Evolutionary conservation across 345 rosid species (phyloP), one percentile per base, ranked within the genome.

Genomic region (Hibiscus tridactylites): DNA sequence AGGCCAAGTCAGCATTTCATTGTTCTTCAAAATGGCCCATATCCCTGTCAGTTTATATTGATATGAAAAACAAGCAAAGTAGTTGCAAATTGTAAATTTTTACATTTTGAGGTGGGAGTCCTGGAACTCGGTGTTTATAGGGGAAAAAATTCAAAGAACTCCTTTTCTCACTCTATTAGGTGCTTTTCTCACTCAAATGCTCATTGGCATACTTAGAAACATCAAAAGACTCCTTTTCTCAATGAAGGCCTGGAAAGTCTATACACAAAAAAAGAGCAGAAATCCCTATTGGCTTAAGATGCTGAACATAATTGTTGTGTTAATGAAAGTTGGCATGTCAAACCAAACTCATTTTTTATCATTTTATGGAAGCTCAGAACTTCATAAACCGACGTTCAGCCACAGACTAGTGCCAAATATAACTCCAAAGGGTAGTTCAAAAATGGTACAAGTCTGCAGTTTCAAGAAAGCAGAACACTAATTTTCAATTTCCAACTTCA

Each of bases 1-100:
- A 11, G 96, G 93, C 98, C 98, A 94, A 44, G 97, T 90, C 77
- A 94, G 84, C 97, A 94, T 94, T 78, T 90, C 93, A 67, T 90
- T 94, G 75, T 94, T 94, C 81, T 78, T 85, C 73, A 94, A 85
- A 67, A 94, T 94, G 60, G 98, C 97, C 86, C 85, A 91, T 71
- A 94, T 90, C 71, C 97, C 96, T 94, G 79, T 59, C 76, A 65
- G 61, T 69, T 61, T 74, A 8, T 15, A 79, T 76, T n/a, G 44
- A 50, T 3, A 28, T 0, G 44, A 62, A 9, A 19, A 37, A 64
- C n/a, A 71, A 16, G 46, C 17, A 33, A 1, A 60, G 26, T 37
- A 60, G 50, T 50, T 59, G 2, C 13, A 63, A 71, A 63, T 31
- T 19, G 44, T 10, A 21, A 24, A 21, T 37, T 71, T 57, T 42